Percentiles rank a stretch among this genome's conserved stretches.
phyloP scores from a whole-genome alignment of 257 asterid species.

The Primulina huaijiensis region DNA sequence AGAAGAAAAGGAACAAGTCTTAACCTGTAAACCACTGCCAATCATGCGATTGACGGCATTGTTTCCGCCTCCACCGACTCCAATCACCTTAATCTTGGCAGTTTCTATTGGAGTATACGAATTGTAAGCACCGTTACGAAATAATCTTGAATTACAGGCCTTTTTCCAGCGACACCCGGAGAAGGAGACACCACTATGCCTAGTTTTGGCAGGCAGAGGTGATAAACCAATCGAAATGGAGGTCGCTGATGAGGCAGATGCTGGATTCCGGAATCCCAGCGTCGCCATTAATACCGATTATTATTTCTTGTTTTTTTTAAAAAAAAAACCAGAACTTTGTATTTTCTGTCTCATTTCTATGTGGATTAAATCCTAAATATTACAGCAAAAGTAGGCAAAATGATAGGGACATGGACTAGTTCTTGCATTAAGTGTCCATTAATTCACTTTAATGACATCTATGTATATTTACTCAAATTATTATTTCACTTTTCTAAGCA shows the following conservation, averaged over 20 bases:
- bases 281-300: constrained; percentile 36
- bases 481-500: too few relatives aligned
- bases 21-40: constrained; percentile 85
- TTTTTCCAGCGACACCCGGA: constrained; percentile 43
- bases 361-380: not conserved
- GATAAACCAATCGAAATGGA: constrained; percentile 38
- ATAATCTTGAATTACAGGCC: constrained; percentile 33
- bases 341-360: not conserved
- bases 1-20: constrained; percentile 14
- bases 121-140: constrained; percentile 42
- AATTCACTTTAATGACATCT: too few relatives aligned
- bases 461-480: too few relatives aligned
- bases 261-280: constrained; percentile 46
- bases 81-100: constrained; percentile 92
- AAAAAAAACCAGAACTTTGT: not conserved
- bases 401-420: not conserved
- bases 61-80: constrained; percentile 98
- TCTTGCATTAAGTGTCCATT: not conserved
- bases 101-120: constrained; percentile 61
- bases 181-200: constrained; percentile 27
- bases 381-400: not conserved
- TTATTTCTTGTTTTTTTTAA: not conserved
- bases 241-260: constrained; percentile 41
- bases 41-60: constrained; percentile 99
- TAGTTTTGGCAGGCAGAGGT: constrained; percentile 41